Evolutionary conservation across 2,329 filamentous ascomycete genomes (phyloP).

Genomic region (Fusarium decemcellulare): DNA sequence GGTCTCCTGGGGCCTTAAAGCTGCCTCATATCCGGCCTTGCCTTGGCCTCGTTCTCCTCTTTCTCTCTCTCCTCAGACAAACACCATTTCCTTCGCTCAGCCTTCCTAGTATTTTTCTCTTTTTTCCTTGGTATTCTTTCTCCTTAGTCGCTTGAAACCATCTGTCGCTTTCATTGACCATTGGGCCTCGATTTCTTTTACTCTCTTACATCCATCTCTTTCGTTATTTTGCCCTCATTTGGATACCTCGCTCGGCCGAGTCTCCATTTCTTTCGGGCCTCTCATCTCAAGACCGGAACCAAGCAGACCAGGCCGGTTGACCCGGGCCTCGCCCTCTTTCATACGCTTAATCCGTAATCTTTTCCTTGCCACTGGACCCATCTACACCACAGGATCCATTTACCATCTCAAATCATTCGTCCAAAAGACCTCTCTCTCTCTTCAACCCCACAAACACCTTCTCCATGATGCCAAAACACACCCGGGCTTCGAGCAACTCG

Average conservation of each 20-base stretch:
- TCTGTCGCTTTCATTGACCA: constrained; percentile 42
- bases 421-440: constrained; percentile 22
- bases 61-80: constrained; percentile 45
- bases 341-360: constrained; percentile 48
- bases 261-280: constrained; percentile 35
- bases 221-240: constrained; percentile 25
- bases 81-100: constrained; percentile 36
- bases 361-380: constrained; percentile 25
- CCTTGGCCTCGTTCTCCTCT: constrained; percentile 38
- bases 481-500: constrained; percentile 55
- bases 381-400: constrained; percentile 27
- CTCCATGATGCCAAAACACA: constrained; percentile 61
- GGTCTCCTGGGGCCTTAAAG: constrained; percentile 46
- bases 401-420: constrained; percentile 18
- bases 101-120: constrained; percentile 33
- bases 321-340: constrained; percentile 40
- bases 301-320: constrained; percentile 47
- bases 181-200: constrained; percentile 35
- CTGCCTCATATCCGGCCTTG: constrained; percentile 49
- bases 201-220: constrained; percentile 25
- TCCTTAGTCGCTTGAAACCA: constrained; percentile 30
- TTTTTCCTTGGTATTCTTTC: constrained; percentile 46
- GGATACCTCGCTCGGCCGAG: constrained; percentile 37
- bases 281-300: constrained; percentile 27
- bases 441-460: constrained; percentile 9